Conservation (phyloP, 768 basidiomycete genomes). For the Pleurotus tuoliensis region DNA sequence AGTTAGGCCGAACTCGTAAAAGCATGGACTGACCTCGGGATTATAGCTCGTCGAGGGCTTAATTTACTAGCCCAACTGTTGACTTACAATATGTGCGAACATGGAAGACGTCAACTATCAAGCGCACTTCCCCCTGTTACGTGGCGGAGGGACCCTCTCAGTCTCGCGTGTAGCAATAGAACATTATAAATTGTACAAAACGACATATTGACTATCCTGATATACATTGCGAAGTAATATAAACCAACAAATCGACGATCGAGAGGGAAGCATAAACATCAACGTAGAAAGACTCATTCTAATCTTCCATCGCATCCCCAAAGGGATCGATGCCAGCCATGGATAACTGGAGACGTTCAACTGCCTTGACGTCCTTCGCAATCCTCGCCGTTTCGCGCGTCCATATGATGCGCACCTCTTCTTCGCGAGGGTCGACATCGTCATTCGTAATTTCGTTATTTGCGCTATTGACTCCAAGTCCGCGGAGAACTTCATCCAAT, state of each 20-base stretch:
- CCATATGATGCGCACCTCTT: constrained; percentile 53
- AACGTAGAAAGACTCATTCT: constrained; percentile 10
- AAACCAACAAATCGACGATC: constrained; percentile 5
- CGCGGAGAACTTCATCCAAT: constrained; percentile 66
- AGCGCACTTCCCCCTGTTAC: no score
- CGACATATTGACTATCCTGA: neutral
- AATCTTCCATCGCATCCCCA: constrained; percentile 43
- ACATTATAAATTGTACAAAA: neutral
- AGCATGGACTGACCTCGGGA: no score
- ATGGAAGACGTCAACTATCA: no score
- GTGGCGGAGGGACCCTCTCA: no score
- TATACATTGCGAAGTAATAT: constrained; percentile 14
- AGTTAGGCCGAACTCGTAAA: no score
- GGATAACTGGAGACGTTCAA: constrained; percentile 9
- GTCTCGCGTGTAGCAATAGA: neutral
- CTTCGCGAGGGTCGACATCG: constrained; percentile 37
- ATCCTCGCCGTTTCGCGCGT: constrained; percentile 45
- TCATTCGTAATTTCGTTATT: constrained; percentile 17
- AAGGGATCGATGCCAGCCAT: constrained; percentile 23
- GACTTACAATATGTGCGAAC: no score
- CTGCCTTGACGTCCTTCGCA: constrained; percentile 37
- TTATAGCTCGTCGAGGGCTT: no score
- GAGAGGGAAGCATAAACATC: neutral
- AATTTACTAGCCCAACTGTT: no score
- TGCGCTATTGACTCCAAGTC: constrained; percentile 47